Base-by-base conservation (phyloP, 2,329 filamentous ascomycete genomes). In the Ploettnerulaceae sp. region DNA sequence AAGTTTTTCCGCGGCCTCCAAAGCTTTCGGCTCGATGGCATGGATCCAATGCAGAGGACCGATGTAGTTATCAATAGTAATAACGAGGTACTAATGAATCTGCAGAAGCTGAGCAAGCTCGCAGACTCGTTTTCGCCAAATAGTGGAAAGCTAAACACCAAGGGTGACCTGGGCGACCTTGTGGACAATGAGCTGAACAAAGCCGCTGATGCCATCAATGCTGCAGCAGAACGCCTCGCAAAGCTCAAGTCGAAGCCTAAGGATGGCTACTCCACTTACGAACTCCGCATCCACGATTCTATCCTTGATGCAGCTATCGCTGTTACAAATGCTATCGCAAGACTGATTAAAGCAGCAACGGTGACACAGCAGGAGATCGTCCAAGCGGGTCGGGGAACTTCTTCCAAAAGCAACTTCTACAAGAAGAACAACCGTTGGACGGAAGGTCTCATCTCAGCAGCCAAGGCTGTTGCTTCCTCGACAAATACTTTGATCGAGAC, bases 371-470 rank as follows among this genome's bases (percentile, higher is more conserved):
- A 95, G 65, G 93, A 98, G 70, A 98, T 98, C 63, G 93, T 98
- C 33, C 84, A 89, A 55, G 89, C 95, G 53, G 93, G 93, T 6
- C 84, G 87, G 15, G 93, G 93, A 26, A 86, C 84, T 20, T 88
- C 87, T 41, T 94, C 89, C 34, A 80, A 84, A 48, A 94, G 90
- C 2, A 89, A 90, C 18, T 98, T 98, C 68, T 98, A 98, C 82
- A 97, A 97, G 78, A 97, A 97, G 75, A 96, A 98, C 77, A 98
- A 97, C 71, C 81, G 93, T 42, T 98, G 93, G 93, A 98, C 93
- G 0, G 93, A 98, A 64, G 93, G 93, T 37, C 81, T 98, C 51
- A 96, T 98, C 64, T 95, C 89, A 28, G 93, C 93, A 0, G 91
- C 93, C 55, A 98, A 98, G 71, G 93, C 93, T 1, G 93, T 98